Percentiles rank a stretch among this genome's conserved stretches.
Evolutionary conservation across 768 basidiomycete genomes (phyloP).

Genomic region (Boletus coccyginus): DNA sequence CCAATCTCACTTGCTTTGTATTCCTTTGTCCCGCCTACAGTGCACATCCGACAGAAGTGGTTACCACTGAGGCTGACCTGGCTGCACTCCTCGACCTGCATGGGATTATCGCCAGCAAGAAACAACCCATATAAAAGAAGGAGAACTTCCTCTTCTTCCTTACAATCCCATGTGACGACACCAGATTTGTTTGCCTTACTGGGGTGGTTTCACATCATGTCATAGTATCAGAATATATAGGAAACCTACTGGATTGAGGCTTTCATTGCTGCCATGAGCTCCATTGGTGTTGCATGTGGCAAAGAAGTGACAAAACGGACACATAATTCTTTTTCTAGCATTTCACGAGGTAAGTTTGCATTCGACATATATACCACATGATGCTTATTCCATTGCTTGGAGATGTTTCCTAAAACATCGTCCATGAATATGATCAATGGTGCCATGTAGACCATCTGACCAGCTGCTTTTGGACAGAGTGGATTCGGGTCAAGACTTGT

Average conservation of each 20-base stretch:
- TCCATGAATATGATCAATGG: too few relatives aligned
- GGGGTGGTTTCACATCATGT: neutral
- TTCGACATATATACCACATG: too few relatives aligned
- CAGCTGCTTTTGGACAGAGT: too few relatives aligned
- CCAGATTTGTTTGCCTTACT: neutral
- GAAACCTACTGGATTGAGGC: constrained; percentile 20
- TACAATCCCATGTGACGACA: constrained; percentile 31
- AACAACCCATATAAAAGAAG: constrained; percentile 22
- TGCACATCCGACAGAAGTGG: constrained; percentile 39
- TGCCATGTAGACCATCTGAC: too few relatives aligned
- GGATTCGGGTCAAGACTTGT: too few relatives aligned
- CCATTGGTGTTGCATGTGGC: constrained; percentile 33
- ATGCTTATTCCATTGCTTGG: too few relatives aligned
- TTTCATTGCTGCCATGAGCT: constrained; percentile 28
- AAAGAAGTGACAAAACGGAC: constrained; percentile 32
- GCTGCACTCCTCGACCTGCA: constrained; percentile 18
- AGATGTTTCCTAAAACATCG: too few relatives aligned
- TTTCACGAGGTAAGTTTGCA: too few relatives aligned
- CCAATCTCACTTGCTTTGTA: constrained; percentile 34
- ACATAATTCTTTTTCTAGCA: neutral
- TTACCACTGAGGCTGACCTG: constrained; percentile 44
- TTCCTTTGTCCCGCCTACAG: constrained; percentile 34
- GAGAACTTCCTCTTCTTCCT: constrained; percentile 17
- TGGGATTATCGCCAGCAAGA: constrained; percentile 38
- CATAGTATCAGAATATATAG: too few relatives aligned